Conservation (phyloP, 805 yeast species). For the Candida cerambycidarum region DNA sequence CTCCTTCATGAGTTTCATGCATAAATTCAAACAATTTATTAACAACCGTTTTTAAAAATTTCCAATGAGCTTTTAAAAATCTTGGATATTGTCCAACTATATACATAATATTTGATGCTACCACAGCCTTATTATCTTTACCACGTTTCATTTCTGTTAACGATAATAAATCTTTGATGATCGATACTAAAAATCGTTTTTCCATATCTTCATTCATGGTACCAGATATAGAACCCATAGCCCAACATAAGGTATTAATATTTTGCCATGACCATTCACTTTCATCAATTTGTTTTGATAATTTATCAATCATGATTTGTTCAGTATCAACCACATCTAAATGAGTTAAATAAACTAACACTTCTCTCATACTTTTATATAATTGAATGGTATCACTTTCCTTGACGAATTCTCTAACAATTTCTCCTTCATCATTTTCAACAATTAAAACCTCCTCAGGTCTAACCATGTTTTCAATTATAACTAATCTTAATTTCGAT, state of each 20-base stretch:
- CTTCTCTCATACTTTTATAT: slow-evolving; percentile 94
- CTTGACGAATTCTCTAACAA: slow-evolving; percentile 94
- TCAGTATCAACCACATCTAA: slow-evolving; percentile 93
- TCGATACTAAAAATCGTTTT: slow-evolving; percentile 87
- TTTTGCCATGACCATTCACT: slow-evolving; percentile 99
- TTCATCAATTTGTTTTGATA: slow-evolving; percentile 91
- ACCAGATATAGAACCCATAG: slow-evolving; percentile 98
- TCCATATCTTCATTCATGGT: slow-evolving; percentile 98
- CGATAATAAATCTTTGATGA: slow-evolving; percentile 86
- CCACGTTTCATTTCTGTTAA: slow-evolving; percentile 96
- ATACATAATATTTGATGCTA: slow-evolving; percentile 99
- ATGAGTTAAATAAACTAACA: slow-evolving; percentile 91
- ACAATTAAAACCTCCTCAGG: slow-evolving; percentile 98
- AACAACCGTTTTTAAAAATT: slow-evolving; percentile 91
- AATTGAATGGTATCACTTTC: slow-evolving; percentile 96
- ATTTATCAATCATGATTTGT: slow-evolving; percentile 86
- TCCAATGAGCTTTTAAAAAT: slow-evolving; percentile 97
- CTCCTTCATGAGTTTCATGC: slow-evolving; percentile 99
- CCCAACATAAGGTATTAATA: slow-evolving; percentile 97
- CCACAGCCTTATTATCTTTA: slow-evolving; percentile 97
- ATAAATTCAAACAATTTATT: slow-evolving; percentile 94
- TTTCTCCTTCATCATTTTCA: slow-evolving; percentile 98
- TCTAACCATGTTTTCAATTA: slow-evolving; percentile 95
- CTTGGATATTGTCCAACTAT: slow-evolving; percentile 99
- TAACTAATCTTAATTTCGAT: slow-evolving; percentile 83